Evolutionary conservation across 164 flowering plant genomes (phyloP).

Genomic region (Macadamia integrifolia): DNA sequence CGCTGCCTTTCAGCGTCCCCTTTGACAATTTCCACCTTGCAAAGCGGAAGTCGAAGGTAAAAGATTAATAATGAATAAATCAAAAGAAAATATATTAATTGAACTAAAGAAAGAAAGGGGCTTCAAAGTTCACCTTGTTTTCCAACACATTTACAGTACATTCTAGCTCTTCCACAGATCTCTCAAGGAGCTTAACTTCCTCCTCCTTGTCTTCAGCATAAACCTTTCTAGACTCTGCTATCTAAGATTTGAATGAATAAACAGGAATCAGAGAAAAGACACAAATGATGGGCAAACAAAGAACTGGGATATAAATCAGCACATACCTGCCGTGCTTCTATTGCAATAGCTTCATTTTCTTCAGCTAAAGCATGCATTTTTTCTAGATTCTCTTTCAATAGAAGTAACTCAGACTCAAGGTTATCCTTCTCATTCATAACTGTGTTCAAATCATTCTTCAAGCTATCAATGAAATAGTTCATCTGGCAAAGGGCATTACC

Average conservation of each 20-base stretch:
- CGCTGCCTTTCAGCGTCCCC: slow-evolving; percentile 89
- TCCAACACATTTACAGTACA: slow-evolving; percentile 75
- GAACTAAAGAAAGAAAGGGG: background rate
- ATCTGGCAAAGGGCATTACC: slow-evolving; percentile 38
- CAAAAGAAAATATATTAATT: background rate
- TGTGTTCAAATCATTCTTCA: slow-evolving; percentile 39
- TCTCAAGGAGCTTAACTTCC: slow-evolving; percentile 81
- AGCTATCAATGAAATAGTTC: slow-evolving; percentile 36
- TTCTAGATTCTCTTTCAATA: slow-evolving; percentile 60
- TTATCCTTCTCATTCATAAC: slow-evolving; percentile 48
- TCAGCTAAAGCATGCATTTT: slow-evolving; percentile 47
- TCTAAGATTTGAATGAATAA: slow-evolving; percentile 27
- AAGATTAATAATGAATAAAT: background rate
- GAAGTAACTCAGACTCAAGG: slow-evolving; percentile 37
- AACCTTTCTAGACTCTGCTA: slow-evolving; percentile 55
- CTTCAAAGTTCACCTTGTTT: slow-evolving; percentile 53
- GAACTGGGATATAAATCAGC: background rate
- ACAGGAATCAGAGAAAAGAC: slow-evolving; percentile 9
- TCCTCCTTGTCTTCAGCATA: slow-evolving; percentile 82
- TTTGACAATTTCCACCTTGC: slow-evolving; percentile 72
- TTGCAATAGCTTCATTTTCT: slow-evolving; percentile 63
- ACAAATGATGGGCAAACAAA: background rate
- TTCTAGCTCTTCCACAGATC: slow-evolving; percentile 92
- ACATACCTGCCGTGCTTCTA: slow-evolving; percentile 75
- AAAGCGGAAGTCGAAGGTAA: slow-evolving; percentile 9